These are phyloP conservation scores for Schwanniomyces etchellsii DNA, from an alignment of 1,139 yeast species.

Conservation along the genomic window DNA sequence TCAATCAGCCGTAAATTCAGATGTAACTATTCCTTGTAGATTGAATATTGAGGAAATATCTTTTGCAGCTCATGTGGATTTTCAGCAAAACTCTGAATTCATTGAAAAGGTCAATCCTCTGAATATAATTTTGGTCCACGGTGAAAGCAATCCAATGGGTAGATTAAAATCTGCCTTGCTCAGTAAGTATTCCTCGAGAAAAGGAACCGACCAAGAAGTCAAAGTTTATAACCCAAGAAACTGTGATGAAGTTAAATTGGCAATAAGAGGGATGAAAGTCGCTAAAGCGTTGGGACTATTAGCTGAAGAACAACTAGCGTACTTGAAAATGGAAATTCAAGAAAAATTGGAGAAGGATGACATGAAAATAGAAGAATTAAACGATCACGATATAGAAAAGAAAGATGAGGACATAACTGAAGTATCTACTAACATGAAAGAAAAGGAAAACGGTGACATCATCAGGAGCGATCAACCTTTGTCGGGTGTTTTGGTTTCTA, in stretches of 20 bases:
- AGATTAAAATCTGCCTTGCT: slow-evolving; percentile 86
- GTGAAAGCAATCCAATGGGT: slow-evolving; percentile 98
- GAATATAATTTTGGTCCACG: slow-evolving; percentile 86
- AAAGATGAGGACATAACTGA: slow-evolving; percentile 10
- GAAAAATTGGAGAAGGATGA: slow-evolving; percentile 16
- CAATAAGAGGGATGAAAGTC: slow-evolving; percentile 76
- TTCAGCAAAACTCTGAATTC: slow-evolving; percentile 85
- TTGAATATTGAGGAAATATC: slow-evolving; percentile 90
- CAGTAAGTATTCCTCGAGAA: slow-evolving; percentile 76
- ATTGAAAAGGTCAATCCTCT: slow-evolving; percentile 84
- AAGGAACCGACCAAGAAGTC: slow-evolving; percentile 88
- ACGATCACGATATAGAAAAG: slow-evolving; percentile 5
- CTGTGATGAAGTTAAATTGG: slow-evolving; percentile 72
- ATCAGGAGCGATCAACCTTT: slow-evolving; percentile 41
- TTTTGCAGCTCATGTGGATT: slow-evolving; percentile 98
- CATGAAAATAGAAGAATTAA: slow-evolving; percentile 9
- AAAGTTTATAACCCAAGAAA: slow-evolving; percentile 90
- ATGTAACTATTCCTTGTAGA: slow-evolving; percentile 79
- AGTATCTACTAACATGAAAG: slow-evolving; percentile 15
- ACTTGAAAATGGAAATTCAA: slow-evolving; percentile 24
- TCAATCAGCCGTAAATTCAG: slow-evolving; percentile 76
- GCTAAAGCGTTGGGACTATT: slow-evolving; percentile 82
- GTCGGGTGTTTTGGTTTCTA: slow-evolving; percentile 87
- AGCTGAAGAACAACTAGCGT: slow-evolving; percentile 48
- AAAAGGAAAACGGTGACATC: slow-evolving; percentile 7